Percentiles rank a stretch among this genome's conserved stretches.
These are phyloP conservation scores for Citrus sp. DNA, from an alignment of 345 rosid genomes.

Conservation along the genomic window DNA sequence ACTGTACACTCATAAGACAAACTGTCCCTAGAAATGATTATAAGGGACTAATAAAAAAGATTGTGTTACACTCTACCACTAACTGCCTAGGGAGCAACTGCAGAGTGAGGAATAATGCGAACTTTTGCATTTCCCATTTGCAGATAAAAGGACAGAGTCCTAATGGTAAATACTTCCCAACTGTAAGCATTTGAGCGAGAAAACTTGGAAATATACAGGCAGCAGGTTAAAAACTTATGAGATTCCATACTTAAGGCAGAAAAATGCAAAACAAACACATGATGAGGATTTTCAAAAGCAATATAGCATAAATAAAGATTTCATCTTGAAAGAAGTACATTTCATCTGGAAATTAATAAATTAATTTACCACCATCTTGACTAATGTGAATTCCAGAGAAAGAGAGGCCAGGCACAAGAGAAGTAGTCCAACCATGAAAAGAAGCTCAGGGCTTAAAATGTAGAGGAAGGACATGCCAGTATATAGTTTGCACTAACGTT, in stretches of 20 bases:
- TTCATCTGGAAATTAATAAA: no score
- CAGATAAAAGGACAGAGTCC: conserved; percentile 49
- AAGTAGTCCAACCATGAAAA: background rate
- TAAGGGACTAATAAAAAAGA: background rate
- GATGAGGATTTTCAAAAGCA: background rate
- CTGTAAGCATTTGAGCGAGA: background rate
- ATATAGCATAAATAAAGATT: background rate
- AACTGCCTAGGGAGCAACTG: conserved; percentile 67
- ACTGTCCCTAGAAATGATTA: background rate
- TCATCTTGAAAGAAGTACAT: no score
- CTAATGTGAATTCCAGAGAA: no score
- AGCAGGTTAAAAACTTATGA: background rate
- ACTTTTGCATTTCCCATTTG: conserved; percentile 67
- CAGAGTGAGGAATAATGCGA: conserved; percentile 62
- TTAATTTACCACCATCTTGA: no score
- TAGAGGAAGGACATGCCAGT: background rate
- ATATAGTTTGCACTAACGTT: background rate
- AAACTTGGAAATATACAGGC: conserved; percentile 4
- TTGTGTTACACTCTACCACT: conserved; percentile 53
- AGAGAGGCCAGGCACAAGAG: background rate
- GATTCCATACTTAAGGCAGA: background rate
- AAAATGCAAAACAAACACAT: background rate
- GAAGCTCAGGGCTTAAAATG: background rate
- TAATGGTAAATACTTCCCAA: conserved; percentile 13
- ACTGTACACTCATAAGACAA: background rate